Base-by-base conservation (phyloP, 345 rosid species). In the Lenwebbia sp. region DNA sequence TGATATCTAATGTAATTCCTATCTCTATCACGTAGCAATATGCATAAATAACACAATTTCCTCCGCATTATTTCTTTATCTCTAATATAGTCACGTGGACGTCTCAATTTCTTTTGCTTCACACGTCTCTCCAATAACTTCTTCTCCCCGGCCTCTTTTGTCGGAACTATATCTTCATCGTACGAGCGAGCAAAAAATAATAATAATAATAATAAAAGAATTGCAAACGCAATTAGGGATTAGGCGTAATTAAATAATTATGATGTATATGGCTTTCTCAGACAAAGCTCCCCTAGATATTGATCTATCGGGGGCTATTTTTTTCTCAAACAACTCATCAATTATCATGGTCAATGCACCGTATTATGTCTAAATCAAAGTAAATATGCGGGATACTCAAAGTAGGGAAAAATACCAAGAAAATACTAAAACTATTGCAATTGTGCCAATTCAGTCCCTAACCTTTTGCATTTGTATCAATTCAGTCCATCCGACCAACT, bases 91-190 rank as follows among this genome's bases (percentile, higher is more conserved):
- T 11, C 74, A 40, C 85, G 85, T 40, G 85, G 11, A 83, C 70
- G 85, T 55, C 70, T 83, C 85, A 54, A n/a, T 83, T 40, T 50
- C 53, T 21, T 37, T 85, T 33, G 81, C 86, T 65, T 70, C 33
- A 51, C 58, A 85, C 82, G 82, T 50, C 82, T 51, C 51, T 47
- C 60, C 82, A 28, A 30, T 21, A 15, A 23, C 84, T 82, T 82
- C 84, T 22, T 51, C 84, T 50, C 41, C 53, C 84, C 85, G 11
- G 21, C 60, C 49, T 56, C 76, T 30, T 65, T 33, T 30, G 76
- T 65, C 41, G 44, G 23, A 82, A 82, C 26, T 13, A 17, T 26
- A 26, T 25, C 40, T 82, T 47, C 41, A 13, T 47, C 30, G 53
- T 13, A 5, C 55, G 33, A 37, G 25, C 23, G 51, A 65, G 23